Evolutionary conservation across 306 rosid genomes (phyloP).

Genomic region (Pyrus pyrifolia): DNA sequence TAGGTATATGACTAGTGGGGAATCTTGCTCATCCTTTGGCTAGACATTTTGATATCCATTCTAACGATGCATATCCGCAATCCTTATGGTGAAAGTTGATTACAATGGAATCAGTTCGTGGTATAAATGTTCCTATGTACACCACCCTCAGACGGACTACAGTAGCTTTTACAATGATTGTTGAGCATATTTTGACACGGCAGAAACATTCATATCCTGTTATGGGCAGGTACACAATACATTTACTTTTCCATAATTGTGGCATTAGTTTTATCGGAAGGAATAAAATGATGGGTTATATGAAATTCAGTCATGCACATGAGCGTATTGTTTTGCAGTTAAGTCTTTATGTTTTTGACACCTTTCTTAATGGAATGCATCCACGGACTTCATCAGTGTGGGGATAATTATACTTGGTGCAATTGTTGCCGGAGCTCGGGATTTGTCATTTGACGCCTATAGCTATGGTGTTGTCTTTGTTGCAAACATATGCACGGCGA

Average conservation of each 20-base stretch:
- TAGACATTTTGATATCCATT: neutral
- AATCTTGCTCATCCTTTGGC: neutral
- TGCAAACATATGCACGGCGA: slow-evolving; percentile 62
- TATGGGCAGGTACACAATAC: slow-evolving; percentile 44
- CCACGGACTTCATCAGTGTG: slow-evolving; percentile 50
- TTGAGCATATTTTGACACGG: slow-evolving; percentile 53
- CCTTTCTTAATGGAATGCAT: slow-evolving; percentile 24
- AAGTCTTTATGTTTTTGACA: slow-evolving; percentile 11
- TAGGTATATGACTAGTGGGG: slow-evolving; percentile 1
- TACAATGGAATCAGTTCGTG: slow-evolving; percentile 72
- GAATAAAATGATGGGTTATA: neutral
- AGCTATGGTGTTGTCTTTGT: slow-evolving; percentile 46
- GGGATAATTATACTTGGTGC: slow-evolving; percentile 56
- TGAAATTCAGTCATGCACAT: neutral
- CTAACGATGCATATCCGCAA: neutral
- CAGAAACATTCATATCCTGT: slow-evolving; percentile 45
- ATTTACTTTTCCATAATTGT: slow-evolving; percentile 1
- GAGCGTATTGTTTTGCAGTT: neutral
- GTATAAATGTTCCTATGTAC: slow-evolving; percentile 66
- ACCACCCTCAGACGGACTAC: slow-evolving; percentile 68
- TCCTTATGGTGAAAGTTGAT: slow-evolving; percentile 42
- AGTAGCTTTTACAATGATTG: slow-evolving; percentile 58
- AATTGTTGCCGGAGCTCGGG: slow-evolving; percentile 60
- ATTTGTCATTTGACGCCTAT: slow-evolving; percentile 54
- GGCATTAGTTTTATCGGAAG: neutral